Percentiles rank a stretch among this genome's conserved stretches.
Conservation (phyloP, 1,139 yeast species). For the Scheffersomyces segobiensis region DNA sequence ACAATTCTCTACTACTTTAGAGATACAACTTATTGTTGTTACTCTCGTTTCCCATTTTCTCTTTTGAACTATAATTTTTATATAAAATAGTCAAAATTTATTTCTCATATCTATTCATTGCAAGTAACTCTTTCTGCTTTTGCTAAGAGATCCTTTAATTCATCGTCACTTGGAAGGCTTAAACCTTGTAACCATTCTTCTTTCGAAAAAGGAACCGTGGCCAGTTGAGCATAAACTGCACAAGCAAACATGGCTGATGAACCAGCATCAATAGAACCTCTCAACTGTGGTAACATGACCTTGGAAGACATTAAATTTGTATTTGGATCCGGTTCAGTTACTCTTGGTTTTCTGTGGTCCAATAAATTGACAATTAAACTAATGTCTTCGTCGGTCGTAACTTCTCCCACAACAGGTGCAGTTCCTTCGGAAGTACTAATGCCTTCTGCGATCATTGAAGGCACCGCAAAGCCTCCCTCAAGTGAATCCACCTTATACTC, state of each 20-base stretch:
- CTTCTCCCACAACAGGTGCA: constrained; percentile 3
- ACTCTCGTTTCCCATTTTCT: not conserved
- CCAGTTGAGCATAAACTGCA: constrained; percentile 5
- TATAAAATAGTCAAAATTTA: not conserved
- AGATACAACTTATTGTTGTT: too few species aligned
- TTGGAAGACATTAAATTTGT: constrained; percentile 19
- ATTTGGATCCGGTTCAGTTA: constrained; percentile 24
- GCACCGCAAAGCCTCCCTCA: constrained; percentile 20
- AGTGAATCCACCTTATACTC: constrained; percentile 11
- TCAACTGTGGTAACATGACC: constrained; percentile 8
- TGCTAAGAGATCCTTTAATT: constrained; percentile 1
- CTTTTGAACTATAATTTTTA: not conserved
- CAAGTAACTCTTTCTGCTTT: constrained; percentile 6
- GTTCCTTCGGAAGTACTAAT: constrained; percentile 2
- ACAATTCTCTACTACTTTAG: too few species aligned
- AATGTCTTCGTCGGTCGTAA: constrained; percentile 5
- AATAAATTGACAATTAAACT: constrained; percentile 10
- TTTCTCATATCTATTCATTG: not conserved
- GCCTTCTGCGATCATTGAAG: not conserved
- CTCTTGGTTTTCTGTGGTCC: constrained; percentile 10
- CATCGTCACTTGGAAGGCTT: constrained; percentile 3
- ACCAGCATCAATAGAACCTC: constrained; percentile 6
- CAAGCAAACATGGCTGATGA: constrained; percentile 6
- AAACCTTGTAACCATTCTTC: constrained; percentile 3
- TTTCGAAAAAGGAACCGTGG: constrained; percentile 2